Conservation (phyloP, 495 filamentous ascomycete genomes). For the Penicillium chermesinum region DNA sequence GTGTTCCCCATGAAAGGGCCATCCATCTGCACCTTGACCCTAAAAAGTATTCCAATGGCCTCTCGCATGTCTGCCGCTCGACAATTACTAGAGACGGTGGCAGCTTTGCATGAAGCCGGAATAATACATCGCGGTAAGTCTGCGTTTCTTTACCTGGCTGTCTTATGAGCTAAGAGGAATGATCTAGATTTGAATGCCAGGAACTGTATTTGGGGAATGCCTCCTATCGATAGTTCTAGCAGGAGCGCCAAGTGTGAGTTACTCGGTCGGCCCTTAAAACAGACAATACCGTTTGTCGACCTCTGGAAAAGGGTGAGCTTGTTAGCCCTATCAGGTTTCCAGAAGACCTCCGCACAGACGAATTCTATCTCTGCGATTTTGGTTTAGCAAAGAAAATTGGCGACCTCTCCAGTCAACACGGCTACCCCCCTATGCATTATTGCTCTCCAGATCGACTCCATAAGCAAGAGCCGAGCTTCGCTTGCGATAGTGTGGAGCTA, state of each 20-base stretch:
- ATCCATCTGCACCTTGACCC: constrained; percentile 14
- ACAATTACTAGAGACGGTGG: constrained; percentile 25
- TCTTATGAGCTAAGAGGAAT: constrained; percentile 8
- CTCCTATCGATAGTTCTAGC: constrained; percentile 13
- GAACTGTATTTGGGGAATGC: constrained; percentile 23
- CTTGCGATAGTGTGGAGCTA: constrained; percentile 15
- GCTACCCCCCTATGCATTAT: constrained; percentile 7
- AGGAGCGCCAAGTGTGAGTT: constrained; percentile 19
- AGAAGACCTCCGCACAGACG: constrained; percentile 20
- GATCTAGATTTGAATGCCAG: constrained; percentile 19
- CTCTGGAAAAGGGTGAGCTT: constrained; percentile 17
- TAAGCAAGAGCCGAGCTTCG: constrained; percentile 10
- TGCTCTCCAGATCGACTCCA: constrained; percentile 15
- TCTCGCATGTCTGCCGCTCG: constrained; percentile 28
- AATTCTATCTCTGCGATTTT: constrained; percentile 51
- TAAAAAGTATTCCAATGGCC: constrained; percentile 13
- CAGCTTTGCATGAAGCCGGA: constrained; percentile 20
- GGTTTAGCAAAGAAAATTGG: constrained; percentile 35
- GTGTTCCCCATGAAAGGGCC: constrained; percentile 29
- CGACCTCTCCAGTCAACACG: constrained; percentile 10
- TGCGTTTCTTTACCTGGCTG: background rate
- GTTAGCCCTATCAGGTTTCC: constrained; percentile 13
- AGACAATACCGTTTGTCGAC: constrained; percentile 14
- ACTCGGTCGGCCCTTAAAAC: constrained; percentile 22
- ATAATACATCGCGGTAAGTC: constrained; percentile 22